A percentile compares a stretch with the other conserved stretches of the same genome.
Conservation (phyloP, 2,329 filamentous ascomycete species). For the Dothideomycetes sp. region DNA sequence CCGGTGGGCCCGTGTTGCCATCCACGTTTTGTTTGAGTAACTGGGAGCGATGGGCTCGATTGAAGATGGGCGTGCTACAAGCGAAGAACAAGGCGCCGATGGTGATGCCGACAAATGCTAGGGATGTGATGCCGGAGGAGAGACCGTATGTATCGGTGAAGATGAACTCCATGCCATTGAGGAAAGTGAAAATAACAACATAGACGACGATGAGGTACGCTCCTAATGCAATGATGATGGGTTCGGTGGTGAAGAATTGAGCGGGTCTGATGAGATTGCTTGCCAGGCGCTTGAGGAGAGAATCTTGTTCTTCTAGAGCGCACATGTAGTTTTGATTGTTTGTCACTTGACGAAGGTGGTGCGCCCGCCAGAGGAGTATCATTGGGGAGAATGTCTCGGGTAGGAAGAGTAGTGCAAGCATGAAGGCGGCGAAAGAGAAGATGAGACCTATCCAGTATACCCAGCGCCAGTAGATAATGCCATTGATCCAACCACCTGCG, state of each 20-base stretch:
- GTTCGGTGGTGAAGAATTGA: conserved; percentile 27
- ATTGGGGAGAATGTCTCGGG: conserved; percentile 36
- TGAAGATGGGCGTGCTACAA: conserved; percentile 24
- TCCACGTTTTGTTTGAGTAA: conserved; percentile 10
- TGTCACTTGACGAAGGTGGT: conserved; percentile 16
- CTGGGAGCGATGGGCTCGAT: conserved; percentile 5
- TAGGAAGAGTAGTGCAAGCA: conserved; percentile 24
- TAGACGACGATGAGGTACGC: conserved; percentile 41
- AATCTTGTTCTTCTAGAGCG: conserved; percentile 23
- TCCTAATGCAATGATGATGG: conserved; percentile 33
- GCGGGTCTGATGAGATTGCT: conserved; percentile 10
- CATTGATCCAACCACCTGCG: conserved; percentile 11
- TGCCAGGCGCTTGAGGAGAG: conserved; percentile 9
- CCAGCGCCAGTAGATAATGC: conserved; percentile 20
- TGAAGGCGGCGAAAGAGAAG: conserved; percentile 5
- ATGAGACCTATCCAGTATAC: conserved; percentile 21
- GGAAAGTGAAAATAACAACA: conserved; percentile 41
- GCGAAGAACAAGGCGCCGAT: conserved; percentile 28
- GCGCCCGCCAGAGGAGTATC: conserved; percentile 17
- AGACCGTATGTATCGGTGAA: conserved; percentile 33
- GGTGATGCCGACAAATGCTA: conserved; percentile 33
- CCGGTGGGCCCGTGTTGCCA: conserved; percentile 13
- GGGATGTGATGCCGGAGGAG: conserved; percentile 26
- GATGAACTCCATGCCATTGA: conserved; percentile 38
- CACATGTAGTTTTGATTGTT: conserved; percentile 30